Evolutionary conservation across 257 asterid genomes (phyloP).

Genomic region (Lycium barbarum): DNA sequence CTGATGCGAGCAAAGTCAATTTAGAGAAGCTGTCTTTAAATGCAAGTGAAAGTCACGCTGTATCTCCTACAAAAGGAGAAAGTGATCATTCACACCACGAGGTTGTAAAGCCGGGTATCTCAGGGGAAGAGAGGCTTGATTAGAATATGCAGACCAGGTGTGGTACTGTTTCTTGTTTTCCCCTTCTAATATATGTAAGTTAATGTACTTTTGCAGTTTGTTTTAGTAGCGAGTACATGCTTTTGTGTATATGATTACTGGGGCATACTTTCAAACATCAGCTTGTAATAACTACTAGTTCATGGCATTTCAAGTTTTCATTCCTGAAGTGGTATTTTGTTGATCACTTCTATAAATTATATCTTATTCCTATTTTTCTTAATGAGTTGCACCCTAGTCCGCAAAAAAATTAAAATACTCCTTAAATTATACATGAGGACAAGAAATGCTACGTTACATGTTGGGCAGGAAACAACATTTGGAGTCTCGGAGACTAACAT

Average conservation of each 20-base stretch:
- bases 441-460: too few relatives aligned
- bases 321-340: background rate
- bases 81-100: constrained; percentile 36
- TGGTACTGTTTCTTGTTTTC: constrained; percentile 9
- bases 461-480: too few relatives aligned
- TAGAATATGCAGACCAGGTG: constrained; percentile 33
- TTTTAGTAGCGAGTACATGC: background rate
- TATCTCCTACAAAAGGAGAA: constrained; percentile 38
- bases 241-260: constrained; percentile 12
- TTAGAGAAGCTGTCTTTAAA: constrained; percentile 35
- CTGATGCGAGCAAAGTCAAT: constrained; percentile 41
- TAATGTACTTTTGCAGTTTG: constrained; percentile 4
- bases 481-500: too few relatives aligned
- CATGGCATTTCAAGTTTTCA: constrained; percentile 1
- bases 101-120: constrained; percentile 20
- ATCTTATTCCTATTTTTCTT: too few relatives aligned
- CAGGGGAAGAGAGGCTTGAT: constrained; percentile 23
- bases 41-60: constrained; percentile 34
- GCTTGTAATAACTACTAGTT: constrained; percentile 15
- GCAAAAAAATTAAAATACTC: too few relatives aligned
- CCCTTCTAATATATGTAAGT: background rate
- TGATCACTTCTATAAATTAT: too few relatives aligned
- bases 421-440: too few relatives aligned
- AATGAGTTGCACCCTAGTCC: too few relatives aligned
- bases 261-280: background rate